phyloP scores from a whole-genome alignment of 768 basidiomycete species.

The Termitomyces sp. region DNA sequence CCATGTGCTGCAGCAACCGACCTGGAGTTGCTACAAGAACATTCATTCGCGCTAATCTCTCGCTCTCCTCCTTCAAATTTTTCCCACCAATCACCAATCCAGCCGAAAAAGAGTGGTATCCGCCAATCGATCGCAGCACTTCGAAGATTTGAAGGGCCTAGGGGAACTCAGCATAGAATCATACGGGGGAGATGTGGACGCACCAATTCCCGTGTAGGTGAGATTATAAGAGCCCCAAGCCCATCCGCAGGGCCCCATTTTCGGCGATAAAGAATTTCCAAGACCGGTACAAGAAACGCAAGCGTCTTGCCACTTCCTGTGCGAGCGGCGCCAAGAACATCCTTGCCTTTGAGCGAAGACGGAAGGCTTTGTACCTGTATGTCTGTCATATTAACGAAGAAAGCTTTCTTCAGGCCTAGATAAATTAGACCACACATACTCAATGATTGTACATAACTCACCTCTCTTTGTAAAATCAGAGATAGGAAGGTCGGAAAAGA shows the following conservation, averaged over 20 bases:
- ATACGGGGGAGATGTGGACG: conserved; percentile 18
- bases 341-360: conserved; percentile 86
- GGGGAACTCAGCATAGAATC: background rate
- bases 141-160: conserved; percentile 99
- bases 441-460: conserved; percentile 14
- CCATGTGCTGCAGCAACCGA: conserved; percentile 93
- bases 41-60: conserved; percentile 89
- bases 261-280: conserved; percentile 84
- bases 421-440: background rate
- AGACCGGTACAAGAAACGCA: conserved; percentile 89
- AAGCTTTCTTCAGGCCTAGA: conserved; percentile 79
- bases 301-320: conserved; percentile 97
- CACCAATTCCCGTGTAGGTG: conserved; percentile 90
- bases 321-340: conserved; percentile 92
- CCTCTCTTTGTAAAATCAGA: conserved; percentile 75
- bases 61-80: conserved; percentile 87
- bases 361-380: conserved; percentile 92
- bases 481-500: conserved; percentile 74
- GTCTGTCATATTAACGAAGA: conserved; percentile 84
- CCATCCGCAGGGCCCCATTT: conserved; percentile 96
- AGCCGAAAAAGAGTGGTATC: conserved; percentile 87
- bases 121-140: conserved; percentile 88
- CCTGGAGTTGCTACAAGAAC: conserved; percentile 98
- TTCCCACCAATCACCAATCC: conserved; percentile 97
- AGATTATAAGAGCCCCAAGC: conserved; percentile 85